Evolutionary conservation across 768 basidiomycete species (phyloP).

Genomic region (Tephrocybe sp.): DNA sequence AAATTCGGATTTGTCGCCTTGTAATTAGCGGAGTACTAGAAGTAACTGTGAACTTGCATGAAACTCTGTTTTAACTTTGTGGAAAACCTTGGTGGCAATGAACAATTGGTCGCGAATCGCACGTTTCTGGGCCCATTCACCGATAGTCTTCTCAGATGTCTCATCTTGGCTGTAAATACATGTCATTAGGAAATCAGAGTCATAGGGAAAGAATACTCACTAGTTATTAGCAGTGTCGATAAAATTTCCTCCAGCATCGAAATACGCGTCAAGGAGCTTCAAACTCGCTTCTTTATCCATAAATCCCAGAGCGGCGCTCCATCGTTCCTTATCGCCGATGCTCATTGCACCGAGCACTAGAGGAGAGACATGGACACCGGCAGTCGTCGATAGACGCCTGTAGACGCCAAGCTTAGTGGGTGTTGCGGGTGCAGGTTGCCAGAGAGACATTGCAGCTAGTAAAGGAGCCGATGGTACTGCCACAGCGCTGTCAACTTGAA

Average conservation of each 20-base stretch:
- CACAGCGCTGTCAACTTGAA: too few species aligned
- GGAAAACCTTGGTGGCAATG: conserved; percentile 39
- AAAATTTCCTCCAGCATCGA: conserved; percentile 40
- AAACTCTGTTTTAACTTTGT: neutral
- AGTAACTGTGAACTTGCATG: neutral
- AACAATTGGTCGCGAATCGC: conserved; percentile 44
- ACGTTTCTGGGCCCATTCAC: conserved; percentile 46
- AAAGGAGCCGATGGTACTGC: too few species aligned
- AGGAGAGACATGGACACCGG: conserved; percentile 49
- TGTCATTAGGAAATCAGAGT: neutral
- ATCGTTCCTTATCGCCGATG: conserved; percentile 46
- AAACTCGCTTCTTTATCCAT: conserved; percentile 37
- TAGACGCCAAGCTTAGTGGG: too few species aligned
- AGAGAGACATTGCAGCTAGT: too few species aligned
- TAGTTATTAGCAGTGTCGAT: conserved; percentile 42
- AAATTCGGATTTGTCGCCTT: conserved; percentile 14
- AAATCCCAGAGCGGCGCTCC: conserved; percentile 20
- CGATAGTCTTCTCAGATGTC: conserved; percentile 41
- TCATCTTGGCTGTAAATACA: conserved; percentile 36
- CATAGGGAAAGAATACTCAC: conserved; percentile 14
- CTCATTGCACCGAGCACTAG: conserved; percentile 48
- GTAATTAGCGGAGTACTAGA: conserved; percentile 21
- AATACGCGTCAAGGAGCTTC: conserved; percentile 40
- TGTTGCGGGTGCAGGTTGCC: too few species aligned
- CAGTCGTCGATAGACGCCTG: conserved; percentile 35